A percentile compares a stretch with the other conserved stretches of the same genome.
Evolutionary conservation across 176 grass and related monocot species (phyloP).

Genomic region (Musa beccarii): DNA sequence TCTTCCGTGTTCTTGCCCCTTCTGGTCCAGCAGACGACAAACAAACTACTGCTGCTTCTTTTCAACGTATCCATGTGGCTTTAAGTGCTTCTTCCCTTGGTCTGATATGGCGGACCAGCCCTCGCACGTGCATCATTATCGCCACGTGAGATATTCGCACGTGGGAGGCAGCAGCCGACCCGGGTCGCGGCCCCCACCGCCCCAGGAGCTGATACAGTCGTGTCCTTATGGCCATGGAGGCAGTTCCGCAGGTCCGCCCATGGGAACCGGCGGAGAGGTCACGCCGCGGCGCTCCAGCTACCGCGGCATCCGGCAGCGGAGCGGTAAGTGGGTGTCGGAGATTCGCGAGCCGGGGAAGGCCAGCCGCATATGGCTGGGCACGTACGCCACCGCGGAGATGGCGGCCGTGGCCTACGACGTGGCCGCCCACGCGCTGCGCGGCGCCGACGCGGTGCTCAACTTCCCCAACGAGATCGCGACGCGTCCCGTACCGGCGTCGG

Average conservation of each 20-base stretch:
- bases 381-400: conserved; percentile 75
- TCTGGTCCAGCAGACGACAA: not conserved
- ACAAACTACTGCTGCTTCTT: not conserved
- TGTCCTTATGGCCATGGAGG: not conserved
- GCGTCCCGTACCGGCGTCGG: conserved; percentile 35
- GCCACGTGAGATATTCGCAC: not conserved
- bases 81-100: no score
- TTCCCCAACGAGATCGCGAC: conserved; percentile 43
- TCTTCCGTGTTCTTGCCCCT: not conserved
- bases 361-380: conserved; percentile 81
- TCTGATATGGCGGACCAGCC: not conserved
- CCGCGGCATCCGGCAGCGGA: conserved; percentile 67
- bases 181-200: not conserved
- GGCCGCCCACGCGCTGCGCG: conserved; percentile 56
- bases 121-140: not conserved
- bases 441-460: conserved; percentile 62
- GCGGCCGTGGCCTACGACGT: conserved; percentile 79
- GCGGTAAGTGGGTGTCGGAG: conserved; percentile 96
- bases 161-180: not conserved
- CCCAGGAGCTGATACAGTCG: not conserved
- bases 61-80: not conserved
- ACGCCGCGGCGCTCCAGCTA: conserved; percentile 36
- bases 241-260: not conserved
- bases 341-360: conserved; percentile 85
- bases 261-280: not conserved